Conservation (phyloP, 192 early-diverging fungal species). For the Obelidium mucronatum region DNA sequence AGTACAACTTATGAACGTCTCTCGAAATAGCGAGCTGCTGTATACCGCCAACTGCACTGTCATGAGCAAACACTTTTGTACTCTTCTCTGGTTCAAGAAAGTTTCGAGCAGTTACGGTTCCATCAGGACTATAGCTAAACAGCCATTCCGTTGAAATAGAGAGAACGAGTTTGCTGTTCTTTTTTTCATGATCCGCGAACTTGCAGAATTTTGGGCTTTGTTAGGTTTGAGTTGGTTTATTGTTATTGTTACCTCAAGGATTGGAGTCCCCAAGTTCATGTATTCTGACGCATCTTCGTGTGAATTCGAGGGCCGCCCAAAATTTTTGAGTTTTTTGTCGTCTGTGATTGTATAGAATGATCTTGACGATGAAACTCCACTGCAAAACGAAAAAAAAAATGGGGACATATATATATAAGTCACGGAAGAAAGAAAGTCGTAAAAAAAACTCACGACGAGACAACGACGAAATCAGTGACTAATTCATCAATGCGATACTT, state of each 20-base stretch:
- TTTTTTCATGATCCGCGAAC: slow-evolving; percentile 52
- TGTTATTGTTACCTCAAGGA: slow-evolving; percentile 39
- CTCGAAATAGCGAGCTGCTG: slow-evolving; percentile 38
- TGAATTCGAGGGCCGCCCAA: background rate
- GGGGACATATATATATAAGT: background rate
- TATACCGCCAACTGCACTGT: slow-evolving; percentile 51
- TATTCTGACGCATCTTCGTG: background rate
- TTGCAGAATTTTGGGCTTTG: slow-evolving; percentile 14
- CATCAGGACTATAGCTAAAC: slow-evolving; percentile 52
- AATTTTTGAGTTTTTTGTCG: slow-evolving; percentile 49
- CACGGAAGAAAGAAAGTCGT: too few relatives aligned
- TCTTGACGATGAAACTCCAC: slow-evolving; percentile 46
- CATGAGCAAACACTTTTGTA: slow-evolving; percentile 52
- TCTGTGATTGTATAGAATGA: slow-evolving; percentile 48
- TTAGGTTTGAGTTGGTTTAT: background rate
- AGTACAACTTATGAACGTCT: slow-evolving; percentile 46
- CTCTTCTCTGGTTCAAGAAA: slow-evolving; percentile 60
- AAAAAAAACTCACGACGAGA: slow-evolving; percentile 40
- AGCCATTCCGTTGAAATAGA: slow-evolving; percentile 52
- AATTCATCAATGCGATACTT: slow-evolving; percentile 50
- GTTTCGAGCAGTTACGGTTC: slow-evolving; percentile 51
- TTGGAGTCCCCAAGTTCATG: slow-evolving; percentile 37
- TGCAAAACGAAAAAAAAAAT: slow-evolving; percentile 28
- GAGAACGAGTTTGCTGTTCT: slow-evolving; percentile 19
- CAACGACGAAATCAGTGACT: slow-evolving; percentile 42